These are phyloP conservation scores for Musa acuminata DNA, from an alignment of 176 grass and related monocot species.

Conservation along the genomic window DNA sequence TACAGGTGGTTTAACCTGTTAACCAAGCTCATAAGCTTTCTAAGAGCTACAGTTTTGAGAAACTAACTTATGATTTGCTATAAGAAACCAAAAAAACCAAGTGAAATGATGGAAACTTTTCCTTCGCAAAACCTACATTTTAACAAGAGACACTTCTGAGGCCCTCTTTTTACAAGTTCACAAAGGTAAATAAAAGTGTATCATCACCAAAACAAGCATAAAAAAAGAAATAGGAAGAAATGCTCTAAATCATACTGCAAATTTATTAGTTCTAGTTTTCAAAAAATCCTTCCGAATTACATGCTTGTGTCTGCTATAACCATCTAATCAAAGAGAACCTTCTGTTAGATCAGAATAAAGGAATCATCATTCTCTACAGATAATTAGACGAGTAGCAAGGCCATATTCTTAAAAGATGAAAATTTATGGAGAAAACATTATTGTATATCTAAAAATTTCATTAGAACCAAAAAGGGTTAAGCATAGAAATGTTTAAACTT, in stretches of 20 bases:
- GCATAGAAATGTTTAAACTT: neutral
- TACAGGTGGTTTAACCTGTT: too few relatives aligned
- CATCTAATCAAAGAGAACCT: neutral
- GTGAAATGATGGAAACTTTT: neutral
- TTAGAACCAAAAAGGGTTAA: neutral
- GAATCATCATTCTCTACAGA: too few relatives aligned
- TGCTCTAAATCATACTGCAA: too few relatives aligned
- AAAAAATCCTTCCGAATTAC: too few relatives aligned
- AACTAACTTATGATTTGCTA: neutral
- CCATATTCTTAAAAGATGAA: too few relatives aligned
- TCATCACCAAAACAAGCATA: neutral
- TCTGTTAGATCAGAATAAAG: neutral
- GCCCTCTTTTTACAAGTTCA: neutral
- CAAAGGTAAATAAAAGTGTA: neutral
- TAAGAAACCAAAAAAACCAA: neutral
- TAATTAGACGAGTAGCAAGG: too few relatives aligned
- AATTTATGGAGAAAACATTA: too few relatives aligned
- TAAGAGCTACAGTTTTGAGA: too few relatives aligned
- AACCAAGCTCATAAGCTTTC: too few relatives aligned
- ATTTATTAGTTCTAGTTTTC: too few relatives aligned
- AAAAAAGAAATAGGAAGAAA: neutral
- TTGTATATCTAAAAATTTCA: too few relatives aligned
- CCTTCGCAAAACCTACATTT: neutral
- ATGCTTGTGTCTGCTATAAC: neutral
- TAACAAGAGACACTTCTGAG: neutral